Evolutionary conservation across 2,329 filamentous ascomycete species (phyloP).

Genomic region (Camptophora hylomeconis): DNA sequence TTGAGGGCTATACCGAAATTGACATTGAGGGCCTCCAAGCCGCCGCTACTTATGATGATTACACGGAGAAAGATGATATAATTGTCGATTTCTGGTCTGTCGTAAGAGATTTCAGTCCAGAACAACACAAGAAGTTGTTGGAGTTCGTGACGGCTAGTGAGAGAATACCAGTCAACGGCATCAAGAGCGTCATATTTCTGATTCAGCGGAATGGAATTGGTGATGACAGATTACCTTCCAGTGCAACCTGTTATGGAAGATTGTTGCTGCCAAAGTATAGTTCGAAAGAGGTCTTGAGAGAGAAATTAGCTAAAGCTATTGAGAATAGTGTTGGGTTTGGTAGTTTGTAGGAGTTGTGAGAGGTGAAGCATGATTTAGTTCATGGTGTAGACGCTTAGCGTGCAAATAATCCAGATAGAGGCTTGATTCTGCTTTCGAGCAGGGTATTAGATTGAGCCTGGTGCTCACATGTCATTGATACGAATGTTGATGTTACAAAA

Average conservation of each 20-base stretch:
- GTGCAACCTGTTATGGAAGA: slow-evolving; percentile 86
- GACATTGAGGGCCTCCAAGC: slow-evolving; percentile 60
- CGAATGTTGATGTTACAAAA: no score
- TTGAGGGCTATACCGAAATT: slow-evolving; percentile 64
- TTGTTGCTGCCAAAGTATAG: slow-evolving; percentile 74
- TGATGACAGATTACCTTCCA: slow-evolving; percentile 58
- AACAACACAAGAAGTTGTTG: slow-evolving; percentile 62
- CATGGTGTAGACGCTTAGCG: no score
- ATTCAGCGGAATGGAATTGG: slow-evolving; percentile 65
- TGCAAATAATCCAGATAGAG: no score
- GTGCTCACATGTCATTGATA: no score
- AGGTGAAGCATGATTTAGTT: no score
- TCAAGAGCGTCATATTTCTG: slow-evolving; percentile 69
- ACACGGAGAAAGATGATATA: slow-evolving; percentile 53
- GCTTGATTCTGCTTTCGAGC: no score
- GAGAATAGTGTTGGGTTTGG: slow-evolving; percentile 86
- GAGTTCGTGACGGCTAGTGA: slow-evolving; percentile 95
- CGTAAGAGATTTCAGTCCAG: slow-evolving; percentile 45
- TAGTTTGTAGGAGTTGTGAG: slow-evolving; percentile 45
- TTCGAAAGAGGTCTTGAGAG: slow-evolving; percentile 53
- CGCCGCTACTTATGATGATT: slow-evolving; percentile 65
- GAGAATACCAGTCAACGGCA: slow-evolving; percentile 75
- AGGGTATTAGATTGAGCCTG: no score
- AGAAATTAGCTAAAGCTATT: slow-evolving; percentile 72
- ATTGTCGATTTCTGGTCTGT: slow-evolving; percentile 77